These are phyloP conservation scores for Colletotrichum sp. DNA, from an alignment of 2,329 filamentous ascomycete species.

Conservation along the genomic window DNA sequence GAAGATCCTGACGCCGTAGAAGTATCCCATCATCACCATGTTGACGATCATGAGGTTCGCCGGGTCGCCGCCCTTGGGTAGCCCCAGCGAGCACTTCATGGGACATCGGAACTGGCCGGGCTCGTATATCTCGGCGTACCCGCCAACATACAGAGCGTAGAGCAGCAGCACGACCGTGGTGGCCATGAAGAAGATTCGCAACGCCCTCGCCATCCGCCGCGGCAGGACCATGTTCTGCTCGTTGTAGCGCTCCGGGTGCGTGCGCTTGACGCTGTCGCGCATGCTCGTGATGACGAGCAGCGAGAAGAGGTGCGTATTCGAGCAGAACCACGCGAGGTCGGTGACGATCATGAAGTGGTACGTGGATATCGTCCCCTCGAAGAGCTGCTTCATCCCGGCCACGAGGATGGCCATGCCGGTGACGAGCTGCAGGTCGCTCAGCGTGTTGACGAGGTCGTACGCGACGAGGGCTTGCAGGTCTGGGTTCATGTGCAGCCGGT, in stretches of 20 bases:
- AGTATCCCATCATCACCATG: background rate
- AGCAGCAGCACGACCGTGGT: background rate
- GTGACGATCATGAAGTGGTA: slow-evolving; percentile 29
- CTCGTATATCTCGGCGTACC: background rate
- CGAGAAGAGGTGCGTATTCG: slow-evolving; percentile 25
- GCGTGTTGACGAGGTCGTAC: slow-evolving; percentile 25
- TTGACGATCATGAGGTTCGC: background rate
- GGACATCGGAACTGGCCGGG: background rate
- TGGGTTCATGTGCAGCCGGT: background rate
- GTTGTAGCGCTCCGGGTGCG: background rate
- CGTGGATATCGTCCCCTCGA: slow-evolving; percentile 21
- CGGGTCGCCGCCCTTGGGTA: background rate
- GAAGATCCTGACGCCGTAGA: background rate
- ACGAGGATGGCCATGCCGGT: slow-evolving; percentile 25
- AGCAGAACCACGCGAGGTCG: slow-evolving; percentile 29
- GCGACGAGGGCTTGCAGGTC: background rate
- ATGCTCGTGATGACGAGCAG: slow-evolving; percentile 17
- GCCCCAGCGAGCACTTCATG: background rate
- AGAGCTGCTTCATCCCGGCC: slow-evolving; percentile 19
- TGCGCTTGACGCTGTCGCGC: slow-evolving; percentile 14
- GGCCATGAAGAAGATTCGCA: background rate
- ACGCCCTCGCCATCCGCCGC: background rate
- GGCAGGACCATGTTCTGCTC: background rate
- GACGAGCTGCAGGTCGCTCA: slow-evolving; percentile 29
- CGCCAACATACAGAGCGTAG: background rate